Base-by-base conservation (phyloP, 108 stramenopile species). In the Cylindrotheca fusiformis region DNA sequence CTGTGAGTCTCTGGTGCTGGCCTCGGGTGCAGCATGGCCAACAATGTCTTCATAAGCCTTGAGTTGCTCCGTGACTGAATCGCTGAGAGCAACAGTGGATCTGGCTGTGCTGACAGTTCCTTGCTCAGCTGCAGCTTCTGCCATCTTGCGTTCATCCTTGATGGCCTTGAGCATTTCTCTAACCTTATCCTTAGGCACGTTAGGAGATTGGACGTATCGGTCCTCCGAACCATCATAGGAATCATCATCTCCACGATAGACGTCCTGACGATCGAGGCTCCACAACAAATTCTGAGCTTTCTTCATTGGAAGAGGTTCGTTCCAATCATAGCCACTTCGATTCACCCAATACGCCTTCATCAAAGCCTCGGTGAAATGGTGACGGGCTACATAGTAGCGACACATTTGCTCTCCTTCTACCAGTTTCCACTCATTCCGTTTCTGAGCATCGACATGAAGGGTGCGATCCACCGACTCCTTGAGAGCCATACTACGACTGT, bases 111-210 rank as follows among this genome's bases (percentile, higher is more conserved):
- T 36, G 26, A 14, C 24, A 46, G 27, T 24, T 48, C 30, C 17
- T 31, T 31, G 31, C 14, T 29, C 49, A 23, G 14, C 47, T 31
- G 55, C 56, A 36, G 66, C 52, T 58, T 48, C 12, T 21, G 60
- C 47, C 17, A 30, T 62, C 44, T 66, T 69, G 44, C 36, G 10
- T 52, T 72, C 57, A 1, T 64, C 71, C 57, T 72, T 72, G 44
- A 65, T n/a, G n/a, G 32, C 48, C 51, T 59, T 65, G 22, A 73
- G 47, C 2, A 58, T 48, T 60, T 70, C 69, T n/a, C 74, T 64
- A 21, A 80, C 79, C 6, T 74, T 47, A 25, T 80, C 79, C 58
- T 75, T 75, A 23, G 73, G 74, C 45, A 75, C 74, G 47, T 75
- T 71, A 0, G 79, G 79, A n/a, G 58, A 19, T 51, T 80, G 79